Conservation (phyloP, 306 rosid species). For the Geum urbanum region DNA sequence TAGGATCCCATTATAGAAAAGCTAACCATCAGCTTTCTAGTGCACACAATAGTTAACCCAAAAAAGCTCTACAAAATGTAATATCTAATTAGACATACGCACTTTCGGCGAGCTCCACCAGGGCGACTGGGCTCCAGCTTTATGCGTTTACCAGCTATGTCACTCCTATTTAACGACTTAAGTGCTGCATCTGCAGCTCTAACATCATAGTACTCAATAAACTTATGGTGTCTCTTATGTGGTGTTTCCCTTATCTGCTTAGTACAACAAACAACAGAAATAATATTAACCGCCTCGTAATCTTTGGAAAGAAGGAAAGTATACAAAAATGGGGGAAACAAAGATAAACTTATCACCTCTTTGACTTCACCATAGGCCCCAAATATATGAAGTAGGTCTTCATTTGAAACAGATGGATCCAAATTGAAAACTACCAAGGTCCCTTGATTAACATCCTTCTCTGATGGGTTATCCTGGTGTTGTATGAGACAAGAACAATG, state of each 20-base stretch:
- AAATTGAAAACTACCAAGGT: conserved; percentile 90
- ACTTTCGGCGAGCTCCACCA: conserved; percentile 96
- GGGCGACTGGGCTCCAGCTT: conserved; percentile 99
- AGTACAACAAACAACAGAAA: conserved; percentile 16
- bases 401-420: conserved; percentile 89
- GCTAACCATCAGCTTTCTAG: background rate
- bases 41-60: background rate
- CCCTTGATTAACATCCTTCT: conserved; percentile 90
- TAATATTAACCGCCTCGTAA: conserved; percentile 5
- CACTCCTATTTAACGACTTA: conserved; percentile 80
- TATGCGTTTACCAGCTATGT: conserved; percentile 91
- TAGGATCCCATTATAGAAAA: background rate
- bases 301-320: background rate
- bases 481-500: conserved; percentile 15
- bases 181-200: conserved; percentile 92
- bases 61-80: background rate
- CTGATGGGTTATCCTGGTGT: conserved; percentile 82
- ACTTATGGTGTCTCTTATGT: conserved; percentile 86
- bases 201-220: conserved; percentile 82
- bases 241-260: conserved; percentile 96
- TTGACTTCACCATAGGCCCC: conserved; percentile 92
- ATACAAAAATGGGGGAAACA: background rate
- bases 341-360: conserved; percentile 55
- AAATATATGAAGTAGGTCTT: conserved; percentile 81
- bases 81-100: conserved; percentile 24